Percentiles rank a stretch among this genome's conserved stretches.
Evolutionary conservation across 805 yeast species (phyloP).

Genomic region (Brettanomyces bruxellensis): DNA sequence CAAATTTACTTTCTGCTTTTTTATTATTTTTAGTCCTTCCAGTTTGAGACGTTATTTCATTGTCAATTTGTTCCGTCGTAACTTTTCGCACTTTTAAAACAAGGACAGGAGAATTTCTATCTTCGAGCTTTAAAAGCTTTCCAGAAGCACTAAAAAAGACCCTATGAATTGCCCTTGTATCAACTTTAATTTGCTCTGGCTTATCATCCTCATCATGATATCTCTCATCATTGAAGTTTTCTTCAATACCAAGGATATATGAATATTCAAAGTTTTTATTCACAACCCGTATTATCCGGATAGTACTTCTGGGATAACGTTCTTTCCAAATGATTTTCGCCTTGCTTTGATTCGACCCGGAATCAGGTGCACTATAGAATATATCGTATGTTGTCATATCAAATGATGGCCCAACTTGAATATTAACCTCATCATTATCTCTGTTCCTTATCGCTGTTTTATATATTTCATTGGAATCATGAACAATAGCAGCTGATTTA

Average conservation of each 20-base stretch:
- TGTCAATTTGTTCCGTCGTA: conserved; percentile 10
- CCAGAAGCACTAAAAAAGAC: conserved; percentile 69
- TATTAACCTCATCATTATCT: not conserved
- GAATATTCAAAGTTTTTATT: conserved; percentile 19
- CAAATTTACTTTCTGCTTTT: conserved; percentile 13
- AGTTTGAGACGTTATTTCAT: conserved; percentile 1
- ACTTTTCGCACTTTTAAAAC: conserved; percentile 40
- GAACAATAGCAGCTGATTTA: conserved; percentile 47
- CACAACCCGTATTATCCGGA: conserved; percentile 28
- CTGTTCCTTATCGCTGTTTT: not conserved
- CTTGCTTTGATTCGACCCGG: conserved; percentile 10
- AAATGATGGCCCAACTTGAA: conserved; percentile 53
- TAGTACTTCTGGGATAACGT: conserved; percentile 48
- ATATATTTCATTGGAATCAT: conserved; percentile 24
- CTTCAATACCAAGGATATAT: conserved; percentile 41
- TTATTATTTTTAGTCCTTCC: too few species aligned
- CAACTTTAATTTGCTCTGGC: conserved; percentile 27
- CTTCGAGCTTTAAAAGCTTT: conserved; percentile 50
- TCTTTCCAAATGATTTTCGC: conserved; percentile 58
- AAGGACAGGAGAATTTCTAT: conserved; percentile 54
- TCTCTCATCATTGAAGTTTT: conserved; percentile 60
- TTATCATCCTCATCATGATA: conserved; percentile 52
- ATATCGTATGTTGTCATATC: conserved; percentile 50
- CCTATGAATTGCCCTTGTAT: conserved; percentile 35
- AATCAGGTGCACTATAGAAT: conserved; percentile 36